Evolutionary conservation across 2,329 filamentous ascomycete species (phyloP).

Genomic region (Hypomyces rosellus): DNA sequence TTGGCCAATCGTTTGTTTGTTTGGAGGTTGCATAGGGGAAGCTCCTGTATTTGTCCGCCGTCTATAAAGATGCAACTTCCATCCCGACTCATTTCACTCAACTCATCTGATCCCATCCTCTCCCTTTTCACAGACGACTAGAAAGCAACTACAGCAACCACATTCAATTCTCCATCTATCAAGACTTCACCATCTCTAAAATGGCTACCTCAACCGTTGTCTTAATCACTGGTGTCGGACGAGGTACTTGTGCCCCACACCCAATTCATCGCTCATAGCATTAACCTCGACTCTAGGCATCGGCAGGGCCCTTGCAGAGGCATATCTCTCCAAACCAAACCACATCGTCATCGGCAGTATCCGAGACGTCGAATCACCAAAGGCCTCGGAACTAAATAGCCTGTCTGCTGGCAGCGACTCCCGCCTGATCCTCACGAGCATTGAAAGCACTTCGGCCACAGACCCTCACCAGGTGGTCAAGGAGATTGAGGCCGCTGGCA

Average conservation of each 20-base stretch:
- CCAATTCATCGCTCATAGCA: not conserved
- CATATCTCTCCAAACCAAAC: constrained; percentile 30
- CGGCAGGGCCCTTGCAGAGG: constrained; percentile 4
- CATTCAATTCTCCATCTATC: no score
- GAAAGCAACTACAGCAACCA: no score
- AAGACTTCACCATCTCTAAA: not conserved
- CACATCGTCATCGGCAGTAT: constrained; percentile 35
- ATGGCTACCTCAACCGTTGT: not conserved
- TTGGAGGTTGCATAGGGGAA: no score
- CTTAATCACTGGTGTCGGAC: not conserved
- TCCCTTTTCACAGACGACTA: no score
- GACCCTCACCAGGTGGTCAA: constrained; percentile 23
- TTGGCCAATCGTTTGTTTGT: no score
- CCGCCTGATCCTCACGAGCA: constrained; percentile 24
- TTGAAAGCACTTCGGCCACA: constrained; percentile 22
- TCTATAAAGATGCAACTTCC: no score
- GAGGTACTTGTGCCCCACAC: not conserved
- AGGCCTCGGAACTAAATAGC: not conserved
- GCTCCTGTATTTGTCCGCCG: no score
- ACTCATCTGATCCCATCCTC: no score
- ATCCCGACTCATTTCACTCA: no score
- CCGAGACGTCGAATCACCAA: constrained; percentile 1
- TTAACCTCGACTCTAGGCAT: constrained; percentile 4
- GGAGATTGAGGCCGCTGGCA: constrained; percentile 25
- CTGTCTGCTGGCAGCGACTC: constrained; percentile 18